Percentiles rank a stretch among this genome's conserved stretches.
Conservation (phyloP, 257 asterid genomes). For the Scutellaria baicalensis region DNA sequence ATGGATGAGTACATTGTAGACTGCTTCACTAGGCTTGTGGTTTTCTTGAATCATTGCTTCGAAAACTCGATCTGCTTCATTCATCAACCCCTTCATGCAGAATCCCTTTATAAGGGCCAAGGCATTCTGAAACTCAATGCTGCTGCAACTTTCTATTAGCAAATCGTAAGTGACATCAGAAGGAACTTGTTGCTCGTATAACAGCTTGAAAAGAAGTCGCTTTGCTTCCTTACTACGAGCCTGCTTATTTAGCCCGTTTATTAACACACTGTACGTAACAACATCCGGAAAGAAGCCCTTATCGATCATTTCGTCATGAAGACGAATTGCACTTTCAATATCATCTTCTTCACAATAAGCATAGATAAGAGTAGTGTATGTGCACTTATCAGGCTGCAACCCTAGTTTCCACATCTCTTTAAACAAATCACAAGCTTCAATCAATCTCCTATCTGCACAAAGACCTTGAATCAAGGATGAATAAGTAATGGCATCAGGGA, state of each 20-base stretch:
- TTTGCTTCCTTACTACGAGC: conserved; percentile 73
- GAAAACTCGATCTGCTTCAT: conserved; percentile 67
- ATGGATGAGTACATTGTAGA: conserved; percentile 59
- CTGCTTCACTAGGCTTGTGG: conserved; percentile 51
- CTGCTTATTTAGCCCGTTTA: conserved; percentile 66
- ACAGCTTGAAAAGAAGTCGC: conserved; percentile 57
- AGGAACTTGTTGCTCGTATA: conserved; percentile 55
- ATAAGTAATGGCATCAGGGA: conserved; percentile 67
- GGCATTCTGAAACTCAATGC: conserved; percentile 40
- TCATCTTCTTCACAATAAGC: conserved; percentile 70
- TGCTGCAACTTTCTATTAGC: conserved; percentile 65
- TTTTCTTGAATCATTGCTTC: conserved; percentile 45
- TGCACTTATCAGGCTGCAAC: conserved; percentile 63
- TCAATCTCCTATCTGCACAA: conserved; percentile 50
- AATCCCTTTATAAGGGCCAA: conserved; percentile 71
- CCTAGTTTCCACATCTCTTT: conserved; percentile 60
- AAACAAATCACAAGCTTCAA: conserved; percentile 61
- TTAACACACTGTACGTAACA: conserved; percentile 79
- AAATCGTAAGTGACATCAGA: conserved; percentile 49
- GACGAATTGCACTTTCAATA: conserved; percentile 43
- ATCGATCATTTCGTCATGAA: conserved; percentile 70
- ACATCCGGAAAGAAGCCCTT: conserved; percentile 76
- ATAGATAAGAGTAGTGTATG: conserved; percentile 73
- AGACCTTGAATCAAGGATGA: conserved; percentile 84
- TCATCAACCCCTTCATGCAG: conserved; percentile 87